phyloP scores from a whole-genome alignment of 2,329 filamentous ascomycete species.

The Ceratocystis variospora region DNA sequence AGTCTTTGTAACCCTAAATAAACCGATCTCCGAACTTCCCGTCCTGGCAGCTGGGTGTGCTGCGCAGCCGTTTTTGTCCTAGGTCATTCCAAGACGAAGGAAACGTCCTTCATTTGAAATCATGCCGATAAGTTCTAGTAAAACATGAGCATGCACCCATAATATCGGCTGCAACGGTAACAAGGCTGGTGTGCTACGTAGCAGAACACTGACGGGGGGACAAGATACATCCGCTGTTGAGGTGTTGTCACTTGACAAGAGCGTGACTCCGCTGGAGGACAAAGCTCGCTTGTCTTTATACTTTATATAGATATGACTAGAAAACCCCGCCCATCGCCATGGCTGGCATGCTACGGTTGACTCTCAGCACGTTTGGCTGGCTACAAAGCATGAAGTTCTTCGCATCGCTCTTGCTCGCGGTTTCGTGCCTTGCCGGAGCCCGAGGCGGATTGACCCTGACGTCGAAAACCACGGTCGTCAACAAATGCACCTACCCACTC shows the following conservation, averaged over 20 bases:
- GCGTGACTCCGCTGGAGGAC: background rate
- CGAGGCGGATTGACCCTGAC: background rate
- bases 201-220: background rate
- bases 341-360: background rate
- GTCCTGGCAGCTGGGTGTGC: background rate
- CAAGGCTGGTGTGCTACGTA: background rate
- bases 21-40: background rate
- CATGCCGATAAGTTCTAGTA: background rate
- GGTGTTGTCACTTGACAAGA: background rate
- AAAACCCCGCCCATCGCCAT: background rate
- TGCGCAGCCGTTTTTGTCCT: background rate
- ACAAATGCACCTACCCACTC: constrained; percentile 28
- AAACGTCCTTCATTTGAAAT: background rate
- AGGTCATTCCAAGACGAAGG: background rate
- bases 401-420: background rate
- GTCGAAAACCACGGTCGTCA: constrained; percentile 23
- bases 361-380: background rate
- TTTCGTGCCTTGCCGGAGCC: background rate
- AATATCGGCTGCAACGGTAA: background rate
- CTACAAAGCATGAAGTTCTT: background rate
- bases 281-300: background rate
- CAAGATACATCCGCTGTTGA: background rate
- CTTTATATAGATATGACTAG: background rate
- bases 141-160: background rate
- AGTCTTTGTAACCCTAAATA: background rate